Conservation (phyloP, 495 filamentous ascomycete genomes). For the Penicillium samsonianum region DNA sequence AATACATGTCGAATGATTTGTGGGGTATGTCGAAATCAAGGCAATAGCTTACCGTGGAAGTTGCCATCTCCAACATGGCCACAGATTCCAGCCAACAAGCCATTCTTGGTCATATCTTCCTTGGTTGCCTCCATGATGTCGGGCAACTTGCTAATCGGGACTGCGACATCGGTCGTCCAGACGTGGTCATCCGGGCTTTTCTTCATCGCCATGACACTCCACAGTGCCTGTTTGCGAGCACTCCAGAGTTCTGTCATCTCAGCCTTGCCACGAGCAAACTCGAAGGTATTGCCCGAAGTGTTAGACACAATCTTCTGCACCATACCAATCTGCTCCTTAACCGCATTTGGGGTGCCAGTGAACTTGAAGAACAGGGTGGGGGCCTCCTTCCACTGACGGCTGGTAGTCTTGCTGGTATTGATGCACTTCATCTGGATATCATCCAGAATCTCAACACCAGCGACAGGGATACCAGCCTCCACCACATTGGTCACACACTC, state of each 20-base stretch:
- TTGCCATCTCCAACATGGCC: slow-evolving; percentile 72
- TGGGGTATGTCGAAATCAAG: slow-evolving; percentile 2
- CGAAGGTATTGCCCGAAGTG: slow-evolving; percentile 53
- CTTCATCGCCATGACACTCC: slow-evolving; percentile 61
- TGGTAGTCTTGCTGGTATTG: slow-evolving; percentile 57
- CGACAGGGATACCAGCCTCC: slow-evolving; percentile 61
- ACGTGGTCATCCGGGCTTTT: slow-evolving; percentile 57
- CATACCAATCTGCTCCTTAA: slow-evolving; percentile 62
- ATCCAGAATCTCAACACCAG: slow-evolving; percentile 65
- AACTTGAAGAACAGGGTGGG: slow-evolving; percentile 71
- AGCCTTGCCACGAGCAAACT: slow-evolving; percentile 57
- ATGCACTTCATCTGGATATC: slow-evolving; percentile 68
- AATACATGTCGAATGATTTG: slow-evolving; percentile 1
- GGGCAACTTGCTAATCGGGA: slow-evolving; percentile 62
- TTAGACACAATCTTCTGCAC: slow-evolving; percentile 56
- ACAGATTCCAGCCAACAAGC: slow-evolving; percentile 59
- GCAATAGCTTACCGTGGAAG: slow-evolving; percentile 53
- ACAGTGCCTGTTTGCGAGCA: slow-evolving; percentile 61
- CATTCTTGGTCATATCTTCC: slow-evolving; percentile 55
- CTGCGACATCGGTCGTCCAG: slow-evolving; percentile 68
- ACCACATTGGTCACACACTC: slow-evolving; percentile 62
- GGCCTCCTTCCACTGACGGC: slow-evolving; percentile 58
- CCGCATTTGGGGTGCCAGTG: slow-evolving; percentile 54
- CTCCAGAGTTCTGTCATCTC: slow-evolving; percentile 63
- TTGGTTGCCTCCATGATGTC: slow-evolving; percentile 66